A percentile compares a stretch with the other conserved stretches of the same genome.
phyloP scores from a whole-genome alignment of 140 eudicot genomes.

The Cichorium intybus region DNA sequence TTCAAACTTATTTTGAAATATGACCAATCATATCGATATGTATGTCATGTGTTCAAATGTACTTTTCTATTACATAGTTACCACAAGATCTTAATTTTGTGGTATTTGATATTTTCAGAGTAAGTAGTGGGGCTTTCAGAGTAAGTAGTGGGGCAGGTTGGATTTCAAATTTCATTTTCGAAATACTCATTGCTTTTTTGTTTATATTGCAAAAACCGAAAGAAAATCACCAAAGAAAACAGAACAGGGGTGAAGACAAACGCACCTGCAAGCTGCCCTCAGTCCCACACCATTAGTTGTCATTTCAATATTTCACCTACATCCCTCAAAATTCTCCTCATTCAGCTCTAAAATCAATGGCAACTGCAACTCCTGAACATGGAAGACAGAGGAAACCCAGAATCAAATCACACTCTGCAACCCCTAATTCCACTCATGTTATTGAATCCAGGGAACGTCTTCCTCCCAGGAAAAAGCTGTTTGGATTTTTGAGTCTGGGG shows the following conservation, averaged over 20 bases:
- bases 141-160: conserved; percentile 37
- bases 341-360: conserved; percentile 22
- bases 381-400: conserved; percentile 18
- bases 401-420: conserved; percentile 14
- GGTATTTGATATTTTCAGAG: conserved; percentile 1
- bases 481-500: conserved; percentile 31
- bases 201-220: conserved; percentile 25
- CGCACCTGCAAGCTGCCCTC: conserved; percentile 27
- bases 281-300: conserved; percentile 31
- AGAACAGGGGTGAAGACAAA: conserved; percentile 38
- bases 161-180: conserved; percentile 9
- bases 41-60: background rate
- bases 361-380: conserved; percentile 9
- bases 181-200: conserved; percentile 2
- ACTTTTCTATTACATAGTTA: background rate
- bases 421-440: conserved; percentile 7
- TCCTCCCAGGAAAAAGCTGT: conserved; percentile 25
- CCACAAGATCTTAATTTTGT: background rate
- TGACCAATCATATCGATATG: no score
- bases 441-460: background rate
- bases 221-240: conserved; percentile 32
- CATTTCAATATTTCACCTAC: conserved; percentile 19
- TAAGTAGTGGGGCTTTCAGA: no score
- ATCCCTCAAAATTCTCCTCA: background rate
- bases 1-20: no score